Base-by-base conservation (phyloP, 768 basidiomycete genomes). In the Agrocybe praecox region DNA sequence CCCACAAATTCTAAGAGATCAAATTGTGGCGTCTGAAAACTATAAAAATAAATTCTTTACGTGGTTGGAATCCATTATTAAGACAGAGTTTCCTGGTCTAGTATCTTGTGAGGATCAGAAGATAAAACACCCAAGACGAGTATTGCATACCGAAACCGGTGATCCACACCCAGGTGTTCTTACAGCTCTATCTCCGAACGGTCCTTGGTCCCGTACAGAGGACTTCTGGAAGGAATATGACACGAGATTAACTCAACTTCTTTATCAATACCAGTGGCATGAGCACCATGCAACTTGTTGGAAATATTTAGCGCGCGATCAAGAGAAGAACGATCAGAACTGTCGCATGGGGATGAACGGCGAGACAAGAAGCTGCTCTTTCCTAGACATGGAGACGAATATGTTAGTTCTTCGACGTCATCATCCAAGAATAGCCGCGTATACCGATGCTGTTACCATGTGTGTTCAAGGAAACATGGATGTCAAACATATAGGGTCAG, bases 401-500 rank as follows among this genome's bases (percentile, higher is more conserved):
- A 68, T 72, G 21, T 26, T 80, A 0, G 46, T 14, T 15, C 47
- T 79, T 0, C 60, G 67, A 1, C 67, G 70, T 40, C 43, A 78
- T 0, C 69, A 82, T 65, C 73, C 76, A 0, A 47, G 21, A 47
- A 9, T 47, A 14, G 46, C 46, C 6, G n/a, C 46, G 6, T 23
- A 47, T 24, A 47, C 46, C 3, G 46, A 24, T 1, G 76, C 79
- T 0, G 15, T 79, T 1, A 42, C 67, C 22, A 58, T 63, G 0
- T 22, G 23, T 3, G 53, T 80, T 0, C 55, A 69, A 2, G 75
- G 75, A 49, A 81, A 81, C 49, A 79, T 78, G 72, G 79, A 81
- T 54, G 73, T 80, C 2, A 77, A 79, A 53, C 76, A 72, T 43
- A 72, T 81, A 18, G 70, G 69, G 0, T 78, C 75, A 0, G 79